Evolutionary conservation across 352 stramenopile species (phyloP).

Genomic region (Pythium aristosporum): DNA sequence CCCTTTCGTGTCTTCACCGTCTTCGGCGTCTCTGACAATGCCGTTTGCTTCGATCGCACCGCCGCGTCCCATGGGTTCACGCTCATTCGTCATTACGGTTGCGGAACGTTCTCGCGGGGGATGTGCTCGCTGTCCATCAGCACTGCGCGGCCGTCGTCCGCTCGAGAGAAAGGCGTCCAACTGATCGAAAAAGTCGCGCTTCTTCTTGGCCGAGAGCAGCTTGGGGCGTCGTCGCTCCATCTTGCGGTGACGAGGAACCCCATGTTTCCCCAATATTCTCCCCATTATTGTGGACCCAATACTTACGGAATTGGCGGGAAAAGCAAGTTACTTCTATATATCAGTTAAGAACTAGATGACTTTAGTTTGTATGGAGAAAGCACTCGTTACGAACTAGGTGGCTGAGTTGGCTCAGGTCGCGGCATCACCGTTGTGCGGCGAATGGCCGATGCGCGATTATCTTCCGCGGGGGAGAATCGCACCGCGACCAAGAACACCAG

Average conservation of each 20-base stretch:
- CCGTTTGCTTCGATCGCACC: not conserved
- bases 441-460: not conserved
- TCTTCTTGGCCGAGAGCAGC: conserved; percentile 40
- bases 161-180: conserved; percentile 39
- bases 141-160: not conserved
- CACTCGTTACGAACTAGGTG: not conserved
- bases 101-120: conserved; percentile 10
- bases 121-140: conserved; percentile 1
- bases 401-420: too few relatives aligned
- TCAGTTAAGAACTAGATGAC: conserved; percentile 20
- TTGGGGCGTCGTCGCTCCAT: conserved; percentile 17
- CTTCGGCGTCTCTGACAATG: not conserved
- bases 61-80: conserved; percentile 27
- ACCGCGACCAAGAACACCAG: conserved; percentile 32
- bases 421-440: too few relatives aligned
- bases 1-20: not conserved
- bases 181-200: conserved; percentile 46
- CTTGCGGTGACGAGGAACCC: not conserved
- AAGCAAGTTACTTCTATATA: too few relatives aligned
- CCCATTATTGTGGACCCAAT: not conserved
- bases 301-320: too few relatives aligned
- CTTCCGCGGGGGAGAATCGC: not conserved
- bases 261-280: conserved; percentile 8
- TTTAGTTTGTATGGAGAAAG: conserved; percentile 12
- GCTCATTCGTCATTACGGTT: conserved; percentile 16